phyloP scores from a whole-genome alignment of 768 basidiomycete genomes.

The Suillus decipiens region DNA sequence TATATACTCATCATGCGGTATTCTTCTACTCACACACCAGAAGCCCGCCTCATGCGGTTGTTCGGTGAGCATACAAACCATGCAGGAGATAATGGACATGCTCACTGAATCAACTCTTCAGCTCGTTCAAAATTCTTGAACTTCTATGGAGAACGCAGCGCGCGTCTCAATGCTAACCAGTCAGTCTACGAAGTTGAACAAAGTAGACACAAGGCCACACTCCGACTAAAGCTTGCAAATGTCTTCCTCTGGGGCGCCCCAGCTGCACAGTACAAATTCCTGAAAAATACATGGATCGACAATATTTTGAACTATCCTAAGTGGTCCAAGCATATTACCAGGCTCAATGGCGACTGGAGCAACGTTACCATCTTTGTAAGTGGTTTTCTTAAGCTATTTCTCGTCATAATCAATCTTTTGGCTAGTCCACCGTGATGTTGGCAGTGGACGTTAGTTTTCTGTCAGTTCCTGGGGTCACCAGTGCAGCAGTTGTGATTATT shows the following conservation, averaged over 20 bases:
- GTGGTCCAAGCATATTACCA: conserved; percentile 10
- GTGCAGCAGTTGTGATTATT: conserved; percentile 27
- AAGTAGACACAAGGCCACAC: conserved; percentile 19
- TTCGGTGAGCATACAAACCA: conserved; percentile 8
- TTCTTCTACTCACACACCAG: conserved; percentile 4
- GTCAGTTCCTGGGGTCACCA: conserved; percentile 45
- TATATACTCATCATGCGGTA: not conserved
- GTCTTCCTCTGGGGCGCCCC: not conserved
- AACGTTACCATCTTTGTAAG: conserved; percentile 10
- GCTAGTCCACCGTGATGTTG: conserved; percentile 49
- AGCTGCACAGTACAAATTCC: conserved; percentile 1
- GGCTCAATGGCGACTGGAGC: conserved; percentile 10
- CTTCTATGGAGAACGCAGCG: conserved; percentile 37
- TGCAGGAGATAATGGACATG: conserved; percentile 11
- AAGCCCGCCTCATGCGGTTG: conserved; percentile 10
- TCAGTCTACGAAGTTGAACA: conserved; percentile 22
- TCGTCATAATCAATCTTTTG: not conserved
- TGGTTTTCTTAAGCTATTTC: not conserved
- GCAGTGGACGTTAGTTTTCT: conserved; percentile 55
- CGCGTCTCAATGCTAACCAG: conserved; percentile 32
- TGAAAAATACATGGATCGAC: conserved; percentile 1
- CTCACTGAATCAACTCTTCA: conserved; percentile 7
- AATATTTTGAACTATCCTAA: conserved; percentile 8
- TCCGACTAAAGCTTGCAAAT: not conserved
- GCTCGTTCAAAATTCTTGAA: conserved; percentile 35